phyloP scores from a whole-genome alignment of 2,329 filamentous ascomycete genomes.

The Beauveria caledonica region DNA sequence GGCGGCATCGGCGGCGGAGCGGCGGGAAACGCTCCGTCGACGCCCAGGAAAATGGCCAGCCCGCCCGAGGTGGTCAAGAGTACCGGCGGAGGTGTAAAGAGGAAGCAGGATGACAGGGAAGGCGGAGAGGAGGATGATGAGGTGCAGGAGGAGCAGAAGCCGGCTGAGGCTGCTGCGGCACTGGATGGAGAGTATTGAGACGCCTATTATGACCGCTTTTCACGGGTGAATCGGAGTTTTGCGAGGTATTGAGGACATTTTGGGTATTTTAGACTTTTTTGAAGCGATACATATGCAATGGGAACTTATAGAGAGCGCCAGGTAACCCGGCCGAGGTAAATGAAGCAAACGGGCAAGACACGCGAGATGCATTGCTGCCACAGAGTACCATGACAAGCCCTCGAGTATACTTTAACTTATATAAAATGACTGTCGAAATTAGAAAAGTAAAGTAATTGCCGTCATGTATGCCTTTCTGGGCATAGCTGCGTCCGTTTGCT shows the following conservation, averaged over 20 bases:
- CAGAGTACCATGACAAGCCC: no score
- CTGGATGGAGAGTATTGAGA: background rate
- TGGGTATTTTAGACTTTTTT: no score
- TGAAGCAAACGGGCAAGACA: no score
- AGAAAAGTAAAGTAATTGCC: background rate
- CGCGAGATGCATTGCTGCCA: no score
- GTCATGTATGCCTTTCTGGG: background rate
- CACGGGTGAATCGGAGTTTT: no score
- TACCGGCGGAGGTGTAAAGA: slow-evolving; percentile 19
- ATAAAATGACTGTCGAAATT: no score
- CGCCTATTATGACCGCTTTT: no score
- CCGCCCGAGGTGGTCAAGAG: slow-evolving; percentile 25
- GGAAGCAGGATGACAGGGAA: background rate
- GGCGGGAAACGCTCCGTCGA: background rate
- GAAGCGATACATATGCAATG: no score
- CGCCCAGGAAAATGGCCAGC: slow-evolving; percentile 8
- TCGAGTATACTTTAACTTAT: no score
- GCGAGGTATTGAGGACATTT: no score
- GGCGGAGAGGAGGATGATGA: slow-evolving; percentile 13
- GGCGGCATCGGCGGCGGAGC: background rate
- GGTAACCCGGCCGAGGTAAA: no score
- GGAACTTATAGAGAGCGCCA: no score
- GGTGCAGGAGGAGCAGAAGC: slow-evolving; percentile 16
- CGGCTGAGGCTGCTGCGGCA: background rate
- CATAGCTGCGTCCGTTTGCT: background rate